A percentile compares a stretch with the other conserved stretches of the same genome.
Evolutionary conservation across 495 filamentous ascomycete genomes (phyloP).

Genomic region (Hypoxylon cercidicola): DNA sequence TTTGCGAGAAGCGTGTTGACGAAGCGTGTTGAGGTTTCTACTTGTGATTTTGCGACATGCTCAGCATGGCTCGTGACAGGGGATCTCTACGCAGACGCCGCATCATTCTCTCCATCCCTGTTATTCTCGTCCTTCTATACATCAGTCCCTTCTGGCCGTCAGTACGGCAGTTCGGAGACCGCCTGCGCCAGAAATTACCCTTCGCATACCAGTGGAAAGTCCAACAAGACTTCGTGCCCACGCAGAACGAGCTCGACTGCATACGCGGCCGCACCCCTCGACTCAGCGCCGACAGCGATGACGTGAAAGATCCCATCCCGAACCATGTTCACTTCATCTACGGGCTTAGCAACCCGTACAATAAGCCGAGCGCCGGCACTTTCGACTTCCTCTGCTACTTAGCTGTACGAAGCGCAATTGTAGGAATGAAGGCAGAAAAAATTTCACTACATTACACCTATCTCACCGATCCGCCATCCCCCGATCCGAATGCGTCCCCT

Average conservation of each 20-base stretch:
- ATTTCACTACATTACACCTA: constrained; percentile 59
- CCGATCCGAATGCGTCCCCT: constrained; percentile 49
- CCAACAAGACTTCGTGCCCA: constrained; percentile 51
- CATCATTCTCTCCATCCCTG: constrained; percentile 30
- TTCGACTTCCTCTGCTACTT: constrained; percentile 60
- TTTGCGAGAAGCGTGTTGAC: too few species aligned
- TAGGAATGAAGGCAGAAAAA: constrained; percentile 54
- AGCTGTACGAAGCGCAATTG: constrained; percentile 54
- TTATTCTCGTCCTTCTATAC: constrained; percentile 42
- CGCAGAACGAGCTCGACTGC: constrained; percentile 51
- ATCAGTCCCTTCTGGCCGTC: constrained; percentile 41
- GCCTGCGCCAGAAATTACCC: constrained; percentile 52
- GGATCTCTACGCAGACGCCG: constrained; percentile 37
- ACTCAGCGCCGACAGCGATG: constrained; percentile 18
- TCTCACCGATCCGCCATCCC: constrained; percentile 52
- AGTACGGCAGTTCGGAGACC: constrained; percentile 49
- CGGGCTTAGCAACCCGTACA: constrained; percentile 53
- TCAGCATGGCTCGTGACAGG: constrained; percentile 37
- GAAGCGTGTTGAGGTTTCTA: neutral
- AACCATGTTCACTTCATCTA: constrained; percentile 61
- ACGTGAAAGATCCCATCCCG: constrained; percentile 52
- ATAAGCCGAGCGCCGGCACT: constrained; percentile 48
- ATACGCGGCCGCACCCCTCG: constrained; percentile 46
- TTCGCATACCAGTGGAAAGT: constrained; percentile 54
- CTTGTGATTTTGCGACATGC: constrained; percentile 16